Base-by-base conservation (phyloP, 148 eudicot genomes). In the Nepenthes gracilis region DNA sequence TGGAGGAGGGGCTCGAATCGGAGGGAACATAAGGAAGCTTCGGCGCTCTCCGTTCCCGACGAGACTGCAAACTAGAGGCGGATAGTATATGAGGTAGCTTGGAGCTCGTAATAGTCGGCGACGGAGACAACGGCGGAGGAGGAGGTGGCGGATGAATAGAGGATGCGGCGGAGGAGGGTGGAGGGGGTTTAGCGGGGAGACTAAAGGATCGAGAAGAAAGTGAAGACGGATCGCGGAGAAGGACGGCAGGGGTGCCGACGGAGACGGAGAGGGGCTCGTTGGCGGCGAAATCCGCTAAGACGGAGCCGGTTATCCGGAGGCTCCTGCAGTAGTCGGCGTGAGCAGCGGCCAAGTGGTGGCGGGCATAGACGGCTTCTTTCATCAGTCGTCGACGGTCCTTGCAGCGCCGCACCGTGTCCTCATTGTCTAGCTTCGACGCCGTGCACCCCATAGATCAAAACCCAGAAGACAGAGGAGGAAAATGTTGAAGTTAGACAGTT, bases 321-420 rank as follows among this genome's bases (percentile, higher is more conserved):
- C 89, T 86, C 36, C 83, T 91, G 83, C 81, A 80, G 87, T 93
- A 93, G 72, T 85, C 96, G 59, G 96, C 72, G 78, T 88, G 96
- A 2, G 96, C 89, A 60, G 96, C 96, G 73, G 99, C 88, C 60
- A 93, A 81, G 84, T 88, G 95, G 81, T 89, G 99, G 78, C 99
- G 96, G 34, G 96, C 77, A 70, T 54, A 75, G 73, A 93, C 96
- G 33, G 96, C 92, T 14, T 82, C 96, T 48, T 88, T 86, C 54
- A 89, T 89, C 1, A 86, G 67, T 40, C 92, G 91, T 55, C 99
- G 87, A 1, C 99, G 91, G 45, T 93, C 96, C 70, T 84, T 88
- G 81, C 96, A 93, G n/a, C 96, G 87, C 15, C 99, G 82, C 48
- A 93, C 99, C 0, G 95, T 86, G 79, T 93, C 98, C 67, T 93